phyloP scores from a whole-genome alignment of 148 eudicot genomes.

The Camellia japonica region DNA sequence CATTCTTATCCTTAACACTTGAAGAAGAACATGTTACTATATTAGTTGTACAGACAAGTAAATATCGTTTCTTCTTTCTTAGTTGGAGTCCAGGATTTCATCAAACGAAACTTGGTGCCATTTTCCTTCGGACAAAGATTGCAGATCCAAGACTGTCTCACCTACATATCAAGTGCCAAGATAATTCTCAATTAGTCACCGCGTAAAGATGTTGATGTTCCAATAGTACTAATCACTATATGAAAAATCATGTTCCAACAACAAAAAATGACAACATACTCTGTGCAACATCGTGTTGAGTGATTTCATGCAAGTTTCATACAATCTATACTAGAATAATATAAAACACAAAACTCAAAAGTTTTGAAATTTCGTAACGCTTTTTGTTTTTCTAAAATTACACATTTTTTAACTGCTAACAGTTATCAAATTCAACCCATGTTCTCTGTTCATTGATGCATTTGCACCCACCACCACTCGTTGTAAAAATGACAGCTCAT shows the following conservation, averaged over 20 bases:
- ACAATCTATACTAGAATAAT: no score
- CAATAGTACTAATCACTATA: neutral
- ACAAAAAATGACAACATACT: neutral
- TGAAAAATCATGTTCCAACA: neutral
- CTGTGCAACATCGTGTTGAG: no score
- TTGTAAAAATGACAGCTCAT: neutral
- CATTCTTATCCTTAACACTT: neutral
- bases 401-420: no score
- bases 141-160: conserved; percentile 42
- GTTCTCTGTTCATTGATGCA: no score
- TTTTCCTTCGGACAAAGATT: neutral
- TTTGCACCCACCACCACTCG: no score
- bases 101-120: neutral
- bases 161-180: conserved; percentile 21
- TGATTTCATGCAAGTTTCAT: no score
- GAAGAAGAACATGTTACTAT: no score
- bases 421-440: no score
- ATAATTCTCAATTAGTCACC: neutral
- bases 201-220: neutral
- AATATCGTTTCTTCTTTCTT: neutral
- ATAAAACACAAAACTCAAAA: no score
- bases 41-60: neutral
- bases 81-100: neutral
- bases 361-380: no score
- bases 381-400: no score